phyloP scores from a whole-genome alignment of 768 basidiomycete genomes.

The Paxillus ammoniavirescens region DNA sequence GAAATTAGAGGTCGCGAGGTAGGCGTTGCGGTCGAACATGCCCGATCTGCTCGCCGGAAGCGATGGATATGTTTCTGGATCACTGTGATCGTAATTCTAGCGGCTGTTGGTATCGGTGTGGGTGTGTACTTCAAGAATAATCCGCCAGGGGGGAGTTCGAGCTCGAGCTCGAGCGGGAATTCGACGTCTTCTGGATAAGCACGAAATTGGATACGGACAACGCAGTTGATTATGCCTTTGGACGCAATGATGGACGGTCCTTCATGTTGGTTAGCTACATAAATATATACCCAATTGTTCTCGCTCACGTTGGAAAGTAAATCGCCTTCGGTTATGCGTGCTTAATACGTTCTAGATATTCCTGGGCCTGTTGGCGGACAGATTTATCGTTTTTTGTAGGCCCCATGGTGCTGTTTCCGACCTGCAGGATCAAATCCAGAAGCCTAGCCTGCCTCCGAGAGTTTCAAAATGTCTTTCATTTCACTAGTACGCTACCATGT shows the following conservation, averaged over 20 bases:
- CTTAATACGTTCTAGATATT: no score
- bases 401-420: no score
- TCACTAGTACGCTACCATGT: no score
- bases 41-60: constrained; percentile 70
- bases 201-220: background rate
- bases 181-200: background rate
- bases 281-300: no score
- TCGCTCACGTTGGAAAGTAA: no score
- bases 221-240: background rate
- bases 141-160: background rate
- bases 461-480: no score
- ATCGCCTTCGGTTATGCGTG: no score
- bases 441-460: no score
- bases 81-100: constrained; percentile 57
- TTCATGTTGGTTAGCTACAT: no score
- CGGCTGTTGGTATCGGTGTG: constrained; percentile 29
- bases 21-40: constrained; percentile 64
- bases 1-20: constrained; percentile 57
- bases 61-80: constrained; percentile 85
- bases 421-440: no score
- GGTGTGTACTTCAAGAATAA: constrained; percentile 22
- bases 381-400: no score
- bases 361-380: no score
- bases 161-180: constrained; percentile 1
- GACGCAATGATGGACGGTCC: background rate